phyloP scores from a whole-genome alignment of 306 rosid genomes.

The Ziziphus jujuba region DNA sequence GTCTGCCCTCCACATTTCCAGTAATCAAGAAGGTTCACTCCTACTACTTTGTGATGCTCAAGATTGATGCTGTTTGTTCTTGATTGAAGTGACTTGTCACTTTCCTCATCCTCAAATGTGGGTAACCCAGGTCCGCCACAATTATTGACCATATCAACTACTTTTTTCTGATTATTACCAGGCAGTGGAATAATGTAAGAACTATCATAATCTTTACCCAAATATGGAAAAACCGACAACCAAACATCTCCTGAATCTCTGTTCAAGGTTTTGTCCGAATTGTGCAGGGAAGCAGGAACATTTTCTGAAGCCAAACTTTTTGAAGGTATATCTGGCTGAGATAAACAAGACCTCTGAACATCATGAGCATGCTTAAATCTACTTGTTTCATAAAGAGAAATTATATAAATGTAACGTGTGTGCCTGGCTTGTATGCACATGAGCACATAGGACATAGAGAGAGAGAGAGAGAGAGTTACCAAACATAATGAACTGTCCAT shows the following conservation, averaged over 20 bases:
- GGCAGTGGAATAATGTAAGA: conserved; percentile 33
- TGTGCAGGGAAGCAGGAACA: conserved; percentile 37
- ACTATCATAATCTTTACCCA: conserved; percentile 41
- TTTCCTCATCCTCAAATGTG: conserved; percentile 30
- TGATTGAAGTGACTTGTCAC: conserved; percentile 45
- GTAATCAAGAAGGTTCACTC: conserved; percentile 34
- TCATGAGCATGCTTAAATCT: conserved; percentile 5
- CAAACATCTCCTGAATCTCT: conserved; percentile 44
- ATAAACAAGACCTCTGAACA: conserved; percentile 19
- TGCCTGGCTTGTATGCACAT: neutral
- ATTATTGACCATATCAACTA: conserved; percentile 52
- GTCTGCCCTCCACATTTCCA: conserved; percentile 46
- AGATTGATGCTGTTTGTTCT: conserved; percentile 42
- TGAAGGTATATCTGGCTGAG: conserved; percentile 42
- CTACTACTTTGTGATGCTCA: conserved; percentile 46
- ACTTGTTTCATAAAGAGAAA: conserved; percentile 1
- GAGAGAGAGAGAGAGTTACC: conserved; percentile 51
- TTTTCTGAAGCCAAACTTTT: conserved; percentile 45
- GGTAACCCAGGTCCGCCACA: conserved; percentile 49
- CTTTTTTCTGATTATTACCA: conserved; percentile 42
- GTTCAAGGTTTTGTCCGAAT: conserved; percentile 42
- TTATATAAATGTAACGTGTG: conserved; percentile 10
- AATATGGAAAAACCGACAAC: conserved; percentile 38
- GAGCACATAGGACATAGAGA: neutral
- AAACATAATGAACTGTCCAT: conserved; percentile 42